These are phyloP conservation scores for Sophora flavescens DNA, from an alignment of 306 rosid genomes.

Conservation along the genomic window DNA sequence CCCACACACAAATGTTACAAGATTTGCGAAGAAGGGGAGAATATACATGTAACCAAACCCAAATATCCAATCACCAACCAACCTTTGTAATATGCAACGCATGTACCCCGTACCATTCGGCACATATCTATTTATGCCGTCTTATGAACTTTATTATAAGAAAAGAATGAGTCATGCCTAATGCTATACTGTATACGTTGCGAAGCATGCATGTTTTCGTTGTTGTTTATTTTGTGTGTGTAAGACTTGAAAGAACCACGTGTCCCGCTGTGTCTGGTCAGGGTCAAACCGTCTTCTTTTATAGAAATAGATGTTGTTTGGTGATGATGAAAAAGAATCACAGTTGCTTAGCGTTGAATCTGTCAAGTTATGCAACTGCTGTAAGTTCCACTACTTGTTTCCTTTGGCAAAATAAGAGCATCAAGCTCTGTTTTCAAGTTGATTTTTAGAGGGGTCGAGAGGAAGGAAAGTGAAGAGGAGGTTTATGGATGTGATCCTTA, in stretches of 20 bases:
- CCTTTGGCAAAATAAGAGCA: too few relatives aligned
- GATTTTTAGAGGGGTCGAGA: too few relatives aligned
- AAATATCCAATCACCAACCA: conserved; percentile 38
- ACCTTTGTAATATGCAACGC: conserved; percentile 24
- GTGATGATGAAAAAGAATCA: not conserved
- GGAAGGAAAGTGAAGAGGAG: too few relatives aligned
- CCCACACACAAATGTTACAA: not conserved
- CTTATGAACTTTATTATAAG: conserved; percentile 20
- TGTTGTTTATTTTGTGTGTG: not conserved
- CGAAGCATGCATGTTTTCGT: conserved; percentile 1
- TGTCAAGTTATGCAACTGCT: conserved; percentile 11
- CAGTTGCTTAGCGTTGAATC: not conserved
- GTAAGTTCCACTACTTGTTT: not conserved
- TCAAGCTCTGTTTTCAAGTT: too few relatives aligned
- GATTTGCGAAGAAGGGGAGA: conserved; percentile 6
- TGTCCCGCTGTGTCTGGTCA: not conserved
- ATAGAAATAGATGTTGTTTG: not conserved
- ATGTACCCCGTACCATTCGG: conserved; percentile 39
- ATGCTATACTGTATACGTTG: not conserved
- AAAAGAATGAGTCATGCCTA: conserved; percentile 25
- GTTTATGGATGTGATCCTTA: too few relatives aligned
- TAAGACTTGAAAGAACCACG: not conserved
- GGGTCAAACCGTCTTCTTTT: not conserved
- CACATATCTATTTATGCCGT: not conserved
- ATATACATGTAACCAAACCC: too few relatives aligned